Conservation (phyloP, 2,329 filamentous ascomycete genomes). For the Davidsoniella neocaledoniae region DNA sequence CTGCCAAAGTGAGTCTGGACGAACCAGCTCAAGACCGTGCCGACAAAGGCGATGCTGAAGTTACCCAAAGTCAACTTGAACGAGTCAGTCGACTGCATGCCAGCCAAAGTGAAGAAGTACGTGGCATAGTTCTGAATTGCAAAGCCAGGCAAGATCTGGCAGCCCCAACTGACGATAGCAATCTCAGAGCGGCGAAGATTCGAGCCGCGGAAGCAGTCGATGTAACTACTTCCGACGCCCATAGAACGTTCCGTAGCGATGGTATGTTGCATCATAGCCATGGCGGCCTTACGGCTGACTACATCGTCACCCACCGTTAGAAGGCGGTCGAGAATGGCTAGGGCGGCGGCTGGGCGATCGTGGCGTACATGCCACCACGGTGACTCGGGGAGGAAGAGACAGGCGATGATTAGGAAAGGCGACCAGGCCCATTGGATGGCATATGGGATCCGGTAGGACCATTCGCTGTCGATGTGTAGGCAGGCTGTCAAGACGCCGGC, state of each 20-base stretch:
- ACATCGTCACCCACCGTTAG: constrained; percentile 21
- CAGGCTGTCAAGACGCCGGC: constrained; percentile 25
- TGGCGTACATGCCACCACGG: constrained; percentile 20
- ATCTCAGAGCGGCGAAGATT: constrained; percentile 31
- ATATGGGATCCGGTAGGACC: constrained; percentile 19
- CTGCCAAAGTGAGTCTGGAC: constrained; percentile 27
- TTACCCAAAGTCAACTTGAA: constrained; percentile 27
- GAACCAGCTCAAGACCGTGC: constrained; percentile 27
- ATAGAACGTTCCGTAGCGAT: constrained; percentile 29
- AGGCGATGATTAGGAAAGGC: constrained; percentile 19
- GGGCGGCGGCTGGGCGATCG: constrained; percentile 13
- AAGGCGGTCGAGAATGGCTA: constrained; percentile 12
- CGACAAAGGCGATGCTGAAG: constrained; percentile 26
- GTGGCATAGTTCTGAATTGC: constrained; percentile 26
- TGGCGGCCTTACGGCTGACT: constrained; percentile 14
- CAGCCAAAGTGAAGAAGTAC: constrained; percentile 31
- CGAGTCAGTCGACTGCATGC: constrained; percentile 21
- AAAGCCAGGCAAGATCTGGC: constrained; percentile 26
- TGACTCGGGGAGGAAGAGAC: constrained; percentile 22
- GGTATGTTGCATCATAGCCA: constrained; percentile 28
- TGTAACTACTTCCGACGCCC: constrained; percentile 23
- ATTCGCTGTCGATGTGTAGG: constrained; percentile 12
- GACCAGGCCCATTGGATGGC: constrained; percentile 26
- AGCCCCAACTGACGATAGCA: constrained; percentile 23
- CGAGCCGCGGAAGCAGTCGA: constrained; percentile 31